Base-by-base conservation (phyloP, 441 rosid genomes). In the Croton laevigatus region DNA sequence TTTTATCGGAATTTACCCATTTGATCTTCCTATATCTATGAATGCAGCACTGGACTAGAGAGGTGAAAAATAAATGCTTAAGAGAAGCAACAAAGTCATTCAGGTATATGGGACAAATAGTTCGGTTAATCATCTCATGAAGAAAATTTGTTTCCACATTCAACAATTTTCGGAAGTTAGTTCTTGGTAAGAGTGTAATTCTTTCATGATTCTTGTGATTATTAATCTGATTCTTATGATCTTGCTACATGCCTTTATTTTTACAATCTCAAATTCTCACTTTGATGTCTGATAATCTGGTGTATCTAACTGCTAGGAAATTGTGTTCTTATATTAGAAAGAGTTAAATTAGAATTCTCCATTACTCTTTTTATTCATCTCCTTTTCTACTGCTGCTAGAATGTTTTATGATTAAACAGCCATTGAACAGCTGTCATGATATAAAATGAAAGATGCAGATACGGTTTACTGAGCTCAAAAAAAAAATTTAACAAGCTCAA, bases 21-120 rank as follows among this genome's bases (percentile, higher is more conserved):
- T 65, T 3, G 36, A 34, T 71, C 22, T 44, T 68, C 71, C 14
- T 63, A 13, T 61, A 62, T 10, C 64, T 46, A 38, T 37, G 8
- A 68, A 72, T 77, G 84, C 87, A 94, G 97, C 87, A 90, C 68
- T 94, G 97, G 97, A 63, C 85, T 52, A 88, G 98, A 72, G 88
- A 87, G 62, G 89, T 84, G 72, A 90, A 81, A 72, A 88, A 88
- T 83, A 90, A 83, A 81, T 87, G 95, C 86, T 80, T 94, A 77
- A 91, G 76, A 82, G 97, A 91, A 83, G 84, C 90, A 42, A 75
- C 88, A 22, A 94, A 88, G 82, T 78, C 95, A 3, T 94, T 84
- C 75, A 89, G 77, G 78, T 83, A 70, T 73, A 69, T 87, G 87
- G 97, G 97, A 36, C 92, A 94, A 79, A 91, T 94, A 60, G 81